Base-by-base conservation (phyloP, 164 flowering plant genomes). In the Chimonanthus salicifolius region DNA sequence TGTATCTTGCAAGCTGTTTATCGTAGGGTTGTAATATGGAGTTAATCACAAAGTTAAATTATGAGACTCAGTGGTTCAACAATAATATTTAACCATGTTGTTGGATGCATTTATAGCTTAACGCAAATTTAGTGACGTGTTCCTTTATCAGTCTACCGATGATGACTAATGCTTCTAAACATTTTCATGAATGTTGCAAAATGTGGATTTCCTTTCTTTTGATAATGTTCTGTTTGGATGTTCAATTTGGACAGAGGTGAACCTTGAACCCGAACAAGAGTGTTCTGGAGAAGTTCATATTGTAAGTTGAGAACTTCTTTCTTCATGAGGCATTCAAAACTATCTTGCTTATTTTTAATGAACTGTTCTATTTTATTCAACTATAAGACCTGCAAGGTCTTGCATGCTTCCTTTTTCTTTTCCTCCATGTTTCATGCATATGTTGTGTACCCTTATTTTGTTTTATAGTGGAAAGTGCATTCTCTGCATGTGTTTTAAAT, bases 211-310 rank as follows among this genome's bases (percentile, higher is more conserved):
- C n/a, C 16, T 2, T 54, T 54, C 5, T 54, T 54, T 54, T 54
- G 16, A 54, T 54, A 1, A 0, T 13, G 11, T 10, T 5, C 16
- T 54, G 60, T 54, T 54, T 13, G 9, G 45, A 62, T 46, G n/a
- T 70, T 10, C 47, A 7, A 46, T 60, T 15, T 71, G 49, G 4
- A 49, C 73, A 71, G 73, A 60, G 43, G 73, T 8, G 21, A 60
- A 71, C 43, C 65, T 16, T 60, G 65, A 58, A 45, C 33, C 73
- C 4, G 47, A 11, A 60, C 11, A 71, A 15, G 67, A 44, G 64
- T 20, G 9, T 16, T 6, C 66, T 6, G 65, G 58, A 71, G 45
- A 51, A 46, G 64, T 71, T 71, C 16, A 18, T 43, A 43, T 60
- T 46, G 73, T 54, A 58, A 58, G 11, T 4, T 6, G 21, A 54